Base-by-base conservation (phyloP, 352 stramenopile species). In the Phytopythium kandeliae region DNA sequence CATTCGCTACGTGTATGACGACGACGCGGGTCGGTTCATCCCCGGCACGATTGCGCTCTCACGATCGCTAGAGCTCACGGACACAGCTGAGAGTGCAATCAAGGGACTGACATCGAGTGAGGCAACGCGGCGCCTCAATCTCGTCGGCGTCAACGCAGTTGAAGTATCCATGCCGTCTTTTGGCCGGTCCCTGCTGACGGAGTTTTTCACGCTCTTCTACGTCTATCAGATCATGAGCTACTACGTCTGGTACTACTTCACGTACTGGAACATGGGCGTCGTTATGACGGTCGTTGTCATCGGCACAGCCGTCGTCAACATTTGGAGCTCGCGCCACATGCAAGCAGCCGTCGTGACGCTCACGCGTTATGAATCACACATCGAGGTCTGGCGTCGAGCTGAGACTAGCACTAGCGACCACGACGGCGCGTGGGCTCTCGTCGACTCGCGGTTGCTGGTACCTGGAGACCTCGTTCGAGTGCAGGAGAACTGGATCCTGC, bases 161-260 rank as follows among this genome's bases (percentile, higher is more conserved):
- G 63, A 79, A 25, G 55, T 79, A 3, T 12, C 31, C 6, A 79
- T 79, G 69, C 66, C 69, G 19, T 71, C 69, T n/a, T 31, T 70
- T 22, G 25, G 55, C 10, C 51, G 53, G 15, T 77, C 62, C 4
- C 30, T 78, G 7, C 31, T 69, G 10, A 34, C 67, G 9, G 64
- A 80, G 49, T 62, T 74, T n/a, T 56, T 77, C 22, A 67, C 57
- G 17, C 57, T 78, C 8, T 78, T 74, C 25, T 77, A 76, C 54
- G 60, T 81, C 16, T 81, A 81, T 42, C 67, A 78, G 54, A 55
- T 80, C 51, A 71, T 76, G 58, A 74, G 68, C 58, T 85, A 85
- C 58, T 78, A 67, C 48, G 64, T 80, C 13, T 85, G 73, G 73
- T 72, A 73, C 43, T 85, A 75, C 54, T 78, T 65, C 49, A 71